A percentile compares a stretch with the other conserved stretches of the same genome.
These are phyloP conservation scores for Exophiala aquamarina DNA, from an alignment of 2,329 filamentous ascomycete species.

Conservation along the genomic window DNA sequence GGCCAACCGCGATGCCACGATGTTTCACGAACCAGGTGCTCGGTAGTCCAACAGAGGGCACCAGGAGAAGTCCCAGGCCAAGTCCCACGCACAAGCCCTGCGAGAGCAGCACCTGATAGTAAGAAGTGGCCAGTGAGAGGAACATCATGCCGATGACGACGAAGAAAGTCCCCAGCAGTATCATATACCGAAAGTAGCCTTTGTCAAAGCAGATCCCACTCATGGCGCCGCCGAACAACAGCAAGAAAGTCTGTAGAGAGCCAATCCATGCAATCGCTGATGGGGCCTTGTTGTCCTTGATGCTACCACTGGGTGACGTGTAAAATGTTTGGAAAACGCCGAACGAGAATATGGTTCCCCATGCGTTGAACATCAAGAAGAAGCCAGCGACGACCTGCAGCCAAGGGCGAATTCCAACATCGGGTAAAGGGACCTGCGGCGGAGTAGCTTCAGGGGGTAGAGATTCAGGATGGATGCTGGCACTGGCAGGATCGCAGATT, in stretches of 20 bases:
- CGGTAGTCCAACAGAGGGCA: slow-evolving; percentile 46
- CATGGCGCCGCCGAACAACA: slow-evolving; percentile 43
- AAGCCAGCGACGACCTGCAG: slow-evolving; percentile 50
- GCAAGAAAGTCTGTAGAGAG: slow-evolving; percentile 47
- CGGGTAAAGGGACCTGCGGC: neutral
- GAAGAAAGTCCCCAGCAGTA: slow-evolving; percentile 28
- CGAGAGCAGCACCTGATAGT: slow-evolving; percentile 56
- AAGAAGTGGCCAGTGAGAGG: slow-evolving; percentile 40
- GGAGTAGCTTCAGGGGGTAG: too few species aligned
- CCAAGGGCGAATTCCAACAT: neutral
- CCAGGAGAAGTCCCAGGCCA: slow-evolving; percentile 46
- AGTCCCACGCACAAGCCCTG: slow-evolving; percentile 57
- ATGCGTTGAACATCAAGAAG: slow-evolving; percentile 49
- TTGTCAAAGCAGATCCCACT: slow-evolving; percentile 44
- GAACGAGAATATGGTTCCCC: slow-evolving; percentile 28
- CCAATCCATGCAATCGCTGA: slow-evolving; percentile 52
- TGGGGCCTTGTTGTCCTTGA: slow-evolving; percentile 32
- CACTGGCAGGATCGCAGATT: too few species aligned
- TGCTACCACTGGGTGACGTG: slow-evolving; percentile 13
- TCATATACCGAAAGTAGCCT: slow-evolving; percentile 37
- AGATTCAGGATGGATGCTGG: too few species aligned
- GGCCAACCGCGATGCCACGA: slow-evolving; percentile 20
- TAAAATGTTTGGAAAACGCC: slow-evolving; percentile 32
- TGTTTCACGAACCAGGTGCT: slow-evolving; percentile 52
- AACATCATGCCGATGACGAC: slow-evolving; percentile 39